Evolutionary conservation across 768 basidiomycete genomes (phyloP), one percentile per base, ranked within the genome.

Genomic region (Rhodotorula sphaerocarpa): DNA sequence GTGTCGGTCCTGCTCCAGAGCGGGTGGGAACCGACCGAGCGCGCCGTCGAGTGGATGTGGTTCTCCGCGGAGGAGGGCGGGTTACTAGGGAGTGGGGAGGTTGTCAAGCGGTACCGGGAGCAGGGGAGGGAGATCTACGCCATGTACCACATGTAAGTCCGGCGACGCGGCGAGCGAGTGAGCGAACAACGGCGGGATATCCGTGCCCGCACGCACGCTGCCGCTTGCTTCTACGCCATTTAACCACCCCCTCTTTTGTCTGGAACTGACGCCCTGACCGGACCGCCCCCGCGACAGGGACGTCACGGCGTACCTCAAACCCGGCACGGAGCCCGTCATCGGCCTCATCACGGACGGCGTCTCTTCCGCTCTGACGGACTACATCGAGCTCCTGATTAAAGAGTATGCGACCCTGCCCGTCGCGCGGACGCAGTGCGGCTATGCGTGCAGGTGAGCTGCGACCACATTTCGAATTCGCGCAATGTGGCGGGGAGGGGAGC

Each of bases 21-120:
- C 18, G 66, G 69, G 39, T 77, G 68, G 66, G 72, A 66, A 14
- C 78, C 78, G 30, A 57, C 60, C 12, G 59, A 63, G 21, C 70
- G 71, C 23, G 73, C 75, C 10, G 70, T 79, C 58, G 77, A 79
- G 64, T 75, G 77, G 63, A 73, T 75, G 66, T 77, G 73, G 63
- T 78, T 71, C 66, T 72, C 72, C 7, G 77, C 77, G 4, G 77
- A 78, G 61, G 77, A 78, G 63, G 77, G 77, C 15, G 77, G 77
- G 45, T 65, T 78, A 23, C 72, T 77, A 30, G 58, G 70, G 20
- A 56, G 63, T 25, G 64, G 63, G 16, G 67, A 61, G 20, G 44
- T 65, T 21, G 64, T 58, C 23, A 33, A 45, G 23, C 5, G 3
- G 36, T 65, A 65, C 39, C 16, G 16, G 21, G 23, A 25, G 33